A percentile compares a stretch with the other conserved stretches of the same genome.
These are phyloP conservation scores for Acmispon strigosus DNA, from an alignment of 306 rosid species.

Conservation along the genomic window DNA sequence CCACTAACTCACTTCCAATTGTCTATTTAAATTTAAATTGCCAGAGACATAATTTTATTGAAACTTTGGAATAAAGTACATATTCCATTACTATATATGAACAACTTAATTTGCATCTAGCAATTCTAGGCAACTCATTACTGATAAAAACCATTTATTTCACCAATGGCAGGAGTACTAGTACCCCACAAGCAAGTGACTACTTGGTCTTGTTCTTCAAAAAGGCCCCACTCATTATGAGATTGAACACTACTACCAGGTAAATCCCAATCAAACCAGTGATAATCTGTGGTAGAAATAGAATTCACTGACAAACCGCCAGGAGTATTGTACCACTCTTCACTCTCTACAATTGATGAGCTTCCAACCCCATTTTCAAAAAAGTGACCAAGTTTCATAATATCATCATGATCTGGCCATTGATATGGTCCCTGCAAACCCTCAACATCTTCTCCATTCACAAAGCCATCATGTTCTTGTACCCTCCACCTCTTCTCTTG, in stretches of 20 bases:
- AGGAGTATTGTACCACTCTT: slow-evolving; percentile 10
- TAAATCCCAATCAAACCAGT: slow-evolving; percentile 48
- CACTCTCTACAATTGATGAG: slow-evolving; percentile 32
- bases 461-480: not conserved
- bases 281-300: slow-evolving; percentile 31
- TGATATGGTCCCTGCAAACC: slow-evolving; percentile 28
- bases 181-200: slow-evolving; percentile 38
- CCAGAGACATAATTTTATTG: not conserved
- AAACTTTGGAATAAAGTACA: not conserved
- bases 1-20: not conserved
- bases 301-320: slow-evolving; percentile 22
- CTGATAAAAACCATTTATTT: not conserved
- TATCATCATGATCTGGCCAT: slow-evolving; percentile 36
- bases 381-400: slow-evolving; percentile 22
- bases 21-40: not conserved
- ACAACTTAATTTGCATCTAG: not conserved
- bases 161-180: slow-evolving; percentile 23
- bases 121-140: not conserved
- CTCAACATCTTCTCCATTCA: slow-evolving; percentile 23
- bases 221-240: slow-evolving; percentile 23
- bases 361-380: slow-evolving; percentile 27
- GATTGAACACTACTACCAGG: slow-evolving; percentile 20
- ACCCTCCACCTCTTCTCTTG: slow-evolving; percentile 19
- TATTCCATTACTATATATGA: not conserved
- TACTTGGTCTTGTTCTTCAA: slow-evolving; percentile 27